Evolutionary conservation across 2,329 filamentous ascomycete species (phyloP), one percentile per base, ranked within the genome.

Genomic region (Podosphaera leucotricha): DNA sequence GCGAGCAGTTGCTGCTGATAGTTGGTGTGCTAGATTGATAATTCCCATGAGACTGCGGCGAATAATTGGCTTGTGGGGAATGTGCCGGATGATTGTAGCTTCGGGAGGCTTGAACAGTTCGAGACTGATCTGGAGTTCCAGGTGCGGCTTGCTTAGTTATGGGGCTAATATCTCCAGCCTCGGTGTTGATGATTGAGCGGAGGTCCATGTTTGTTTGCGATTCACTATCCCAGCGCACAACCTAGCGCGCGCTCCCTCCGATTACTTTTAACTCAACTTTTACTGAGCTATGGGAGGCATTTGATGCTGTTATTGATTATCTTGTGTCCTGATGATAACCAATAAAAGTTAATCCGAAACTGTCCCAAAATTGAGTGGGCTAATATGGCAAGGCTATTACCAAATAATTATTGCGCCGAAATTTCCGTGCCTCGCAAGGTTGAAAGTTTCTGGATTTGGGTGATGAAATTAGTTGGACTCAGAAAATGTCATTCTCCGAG

Each of bases 101-200:
- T 53, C 54, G 51, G 49, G 54, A 58, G 48, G 43, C 41, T 24
- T 55, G 53, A 16, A 49, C 50, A n/a, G 51, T 48, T 46, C 50
- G 52, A 33, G 52, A 46, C 44, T 58, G 55, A 2, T 53, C 49
- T 37, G 57, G 55, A 45, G 56, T 58, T 18, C 55, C 52, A 30
- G 57, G 57, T n/a, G 54, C 46, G 42, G 52, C 47, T 47, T 50
- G 52, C 47, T 55, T 52, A 36, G 49, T 43, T 45, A 46, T 48
- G 36, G 50, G 50, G 44, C 44, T 46, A 33, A 33, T n/a, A 44
- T 56, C 55, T 15, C 52, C 55, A 46, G 52, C 54, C 49, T 59
- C 56, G 21, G 47, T 62, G 55, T 68, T 68, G 60, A 69, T 65
- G 53, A 69, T 68, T 45, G 63, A 66, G 56, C 64, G 62, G 55